Evolutionary conservation across 495 filamentous ascomycete species (phyloP).

Genomic region (Pseudevernia furfuracea): DNA sequence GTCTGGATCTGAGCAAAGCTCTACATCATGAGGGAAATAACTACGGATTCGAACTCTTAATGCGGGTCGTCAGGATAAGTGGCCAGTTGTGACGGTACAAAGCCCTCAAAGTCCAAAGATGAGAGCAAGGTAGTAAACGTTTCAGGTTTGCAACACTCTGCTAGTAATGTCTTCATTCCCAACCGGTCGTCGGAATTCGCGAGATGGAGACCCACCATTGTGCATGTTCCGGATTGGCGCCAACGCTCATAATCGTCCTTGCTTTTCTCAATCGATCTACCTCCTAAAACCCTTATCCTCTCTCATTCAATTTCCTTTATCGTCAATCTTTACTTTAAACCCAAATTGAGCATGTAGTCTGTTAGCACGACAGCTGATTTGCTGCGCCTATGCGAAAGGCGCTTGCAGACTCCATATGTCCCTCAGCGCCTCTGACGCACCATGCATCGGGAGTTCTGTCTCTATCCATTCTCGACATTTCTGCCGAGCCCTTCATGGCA

Average conservation of each 20-base stretch:
- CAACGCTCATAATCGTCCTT: neutral
- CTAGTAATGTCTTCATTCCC: neutral
- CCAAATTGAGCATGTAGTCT: neutral
- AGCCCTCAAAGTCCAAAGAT: neutral
- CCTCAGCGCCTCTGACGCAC: slow-evolving; percentile 2
- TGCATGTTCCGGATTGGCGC: neutral
- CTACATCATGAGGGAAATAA: neutral
- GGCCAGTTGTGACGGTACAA: neutral
- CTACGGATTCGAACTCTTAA: neutral
- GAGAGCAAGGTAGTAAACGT: neutral
- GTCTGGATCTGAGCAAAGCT: neutral
- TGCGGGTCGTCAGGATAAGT: neutral
- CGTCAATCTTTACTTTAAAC: neutral
- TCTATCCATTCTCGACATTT: neutral
- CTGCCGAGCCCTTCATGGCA: neutral
- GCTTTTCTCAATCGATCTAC: neutral
- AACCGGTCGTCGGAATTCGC: neutral
- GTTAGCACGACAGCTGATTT: neutral
- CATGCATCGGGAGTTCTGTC: neutral
- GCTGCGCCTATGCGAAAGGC: neutral
- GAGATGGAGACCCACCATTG: neutral
- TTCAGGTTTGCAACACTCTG: neutral
- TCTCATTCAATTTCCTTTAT: neutral
- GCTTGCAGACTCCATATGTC: slow-evolving; percentile 1
- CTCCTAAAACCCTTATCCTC: neutral